Base-by-base conservation (phyloP, 2,329 filamentous ascomycete genomes). In the Thermochaetoides dissita region DNA sequence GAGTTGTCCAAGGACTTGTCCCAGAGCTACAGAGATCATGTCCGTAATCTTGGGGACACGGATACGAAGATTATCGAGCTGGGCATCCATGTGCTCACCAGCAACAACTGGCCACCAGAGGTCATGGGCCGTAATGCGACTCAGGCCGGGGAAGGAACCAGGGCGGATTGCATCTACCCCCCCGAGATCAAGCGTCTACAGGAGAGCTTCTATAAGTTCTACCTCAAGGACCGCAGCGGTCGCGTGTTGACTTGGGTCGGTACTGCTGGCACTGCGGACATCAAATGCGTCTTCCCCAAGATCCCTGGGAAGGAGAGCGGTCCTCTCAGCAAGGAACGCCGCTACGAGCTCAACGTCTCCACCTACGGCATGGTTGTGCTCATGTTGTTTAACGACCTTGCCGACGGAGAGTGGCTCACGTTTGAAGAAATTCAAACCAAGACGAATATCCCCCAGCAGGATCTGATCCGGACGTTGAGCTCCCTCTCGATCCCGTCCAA, bases 91-190 rank as follows among this genome's bases (percentile, higher is more conserved):
- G 81, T 98, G 30, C 72, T 98, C 34, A 95, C 88, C 0, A 88
- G 81, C 51, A 95, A 93, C 60, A 89, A 86, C 57, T 98, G 91
- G 91, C 91, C 91, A 2, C 76, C 87, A 51, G 88, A 95, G 53
- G 76, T 86, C 9, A 87, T 95, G 78, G 79, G 81, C 7, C 59
- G 75, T 46, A 52, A 69, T 58, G 53, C 72, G 8, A 53, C 72
- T 62, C 52, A 72, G 59, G 64, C 68, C 34, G 65, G 66, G 10
- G 65, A 62, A 9, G 17, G 17, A 24, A 46, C 57, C 8, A 54
- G 59, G 56, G 46, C 63, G 58, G 53, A 67, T 56, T 86, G 83
- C 65, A 79, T 76, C 42, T 95, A 82, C 57, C 87, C 89, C 0
- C 61, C 72, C 0, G 76, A 82, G 33, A 75, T 96, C 39, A 76